Evolutionary conservation across 1,284 basidiomycete species (phyloP), one percentile per base, ranked within the genome.

Genomic region (Cystobasidium slooffiae): DNA sequence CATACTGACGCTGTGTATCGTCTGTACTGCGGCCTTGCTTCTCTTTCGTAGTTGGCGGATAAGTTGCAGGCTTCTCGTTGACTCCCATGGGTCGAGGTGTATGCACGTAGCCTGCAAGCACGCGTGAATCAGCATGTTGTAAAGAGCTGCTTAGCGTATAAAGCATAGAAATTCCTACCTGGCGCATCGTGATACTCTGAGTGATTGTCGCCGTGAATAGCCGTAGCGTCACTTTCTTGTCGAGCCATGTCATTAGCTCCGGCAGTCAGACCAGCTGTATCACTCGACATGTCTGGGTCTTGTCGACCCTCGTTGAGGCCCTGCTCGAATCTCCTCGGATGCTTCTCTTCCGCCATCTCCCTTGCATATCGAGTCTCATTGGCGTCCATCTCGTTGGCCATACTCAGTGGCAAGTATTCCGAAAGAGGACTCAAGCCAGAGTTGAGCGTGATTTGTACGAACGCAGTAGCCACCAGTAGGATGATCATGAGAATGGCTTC

Each of bases 401-500:
- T 74, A 46, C 76, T 77, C 3, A 80, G 76, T 24, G 79, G 79
- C 24, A 80, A 65, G 70, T 78, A 77, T 43, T 94, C 86, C 85
- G 87, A 90, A 75, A 89, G 87, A 0, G 85, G 85, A 89, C 91
- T 74, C 39, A 79, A 73, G 7, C 69, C 74, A 24, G 66, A 84
- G 83, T 83, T 74, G 80, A 78, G 79, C 76, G 69, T 76, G 82
- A 84, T 67, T 82, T 82, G 77, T 83, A 80, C 76, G 74, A 76
- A 75, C 75, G 77, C 80, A 3, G 94, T 96, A 76, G 92, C 78
- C 14, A 88, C 83, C 77, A 97, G 91, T 59, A 97, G 84, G 5
- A 94, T 87, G 49, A 97, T 82, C 90, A 92, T 94, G 75, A 97
- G 62, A 37, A 65, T 55, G 39, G 53, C 68, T 73, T 95, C 87